Evolutionary conservation across 768 basidiomycete species (phyloP).

Genomic region (Suillus decipiens): DNA sequence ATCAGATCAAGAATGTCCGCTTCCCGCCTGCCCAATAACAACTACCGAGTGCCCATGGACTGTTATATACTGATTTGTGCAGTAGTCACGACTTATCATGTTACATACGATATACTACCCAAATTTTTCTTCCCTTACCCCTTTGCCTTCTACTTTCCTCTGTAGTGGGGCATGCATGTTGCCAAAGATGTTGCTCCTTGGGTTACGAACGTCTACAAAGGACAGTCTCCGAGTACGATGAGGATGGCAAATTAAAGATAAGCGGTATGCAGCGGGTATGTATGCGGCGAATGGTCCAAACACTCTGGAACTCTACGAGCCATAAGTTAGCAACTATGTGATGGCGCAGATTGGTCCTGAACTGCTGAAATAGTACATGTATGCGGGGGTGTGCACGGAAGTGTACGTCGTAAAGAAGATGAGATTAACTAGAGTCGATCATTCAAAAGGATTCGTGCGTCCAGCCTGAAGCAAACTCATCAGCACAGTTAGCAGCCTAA

Average conservation of each 20-base stretch:
- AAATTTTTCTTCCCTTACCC: too few species aligned
- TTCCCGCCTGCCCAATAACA: slow-evolving; percentile 42
- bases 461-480: slow-evolving; percentile 53
- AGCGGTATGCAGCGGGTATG: slow-evolving; percentile 23
- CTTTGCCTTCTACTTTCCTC: background rate
- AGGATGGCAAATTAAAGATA: slow-evolving; percentile 20
- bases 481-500: slow-evolving; percentile 6
- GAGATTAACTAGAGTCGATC: slow-evolving; percentile 4
- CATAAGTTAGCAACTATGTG: slow-evolving; percentile 12
- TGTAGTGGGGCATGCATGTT: background rate
- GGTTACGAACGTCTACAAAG: slow-evolving; percentile 14
- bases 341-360: background rate
- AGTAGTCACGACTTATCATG: slow-evolving; percentile 1
- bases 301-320: slow-evolving; percentile 9
- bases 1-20: slow-evolving; percentile 27
- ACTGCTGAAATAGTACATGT: slow-evolving; percentile 5
- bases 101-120: background rate
- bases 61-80: slow-evolving; percentile 5
- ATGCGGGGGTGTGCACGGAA: background rate
- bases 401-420: slow-evolving; percentile 9
- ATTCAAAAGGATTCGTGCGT: slow-evolving; percentile 67
- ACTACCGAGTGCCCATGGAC: slow-evolving; percentile 16
- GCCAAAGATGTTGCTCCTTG: background rate
- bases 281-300: slow-evolving; percentile 12
- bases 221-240: background rate